Conservation (phyloP, 1,284 basidiomycete species). For the Irpex rosettiformis region DNA sequence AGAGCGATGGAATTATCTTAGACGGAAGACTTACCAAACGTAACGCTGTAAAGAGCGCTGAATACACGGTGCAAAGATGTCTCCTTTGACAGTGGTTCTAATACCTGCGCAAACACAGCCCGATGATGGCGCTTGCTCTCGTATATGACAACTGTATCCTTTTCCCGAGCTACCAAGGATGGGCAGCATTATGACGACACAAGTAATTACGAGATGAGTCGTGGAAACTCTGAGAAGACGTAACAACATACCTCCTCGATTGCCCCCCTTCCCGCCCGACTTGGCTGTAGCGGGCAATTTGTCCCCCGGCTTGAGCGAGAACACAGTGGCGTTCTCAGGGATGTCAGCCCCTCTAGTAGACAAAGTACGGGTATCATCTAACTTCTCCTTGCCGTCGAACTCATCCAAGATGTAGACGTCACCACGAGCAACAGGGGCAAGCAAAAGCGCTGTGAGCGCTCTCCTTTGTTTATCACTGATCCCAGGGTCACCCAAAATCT, state of each 20-base stretch:
- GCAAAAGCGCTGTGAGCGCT: background rate
- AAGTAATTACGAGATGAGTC: background rate
- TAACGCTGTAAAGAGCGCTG: background rate
- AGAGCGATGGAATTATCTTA: background rate
- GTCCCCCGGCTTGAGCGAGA: background rate
- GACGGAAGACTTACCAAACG: slow-evolving; percentile 1
- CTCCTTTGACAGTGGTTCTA: background rate
- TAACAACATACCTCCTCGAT: too few species aligned
- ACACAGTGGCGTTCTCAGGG: background rate
- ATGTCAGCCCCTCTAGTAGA: background rate
- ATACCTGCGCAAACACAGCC: slow-evolving; percentile 12
- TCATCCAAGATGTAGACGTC: slow-evolving; percentile 3
- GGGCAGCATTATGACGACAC: background rate
- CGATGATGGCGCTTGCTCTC: slow-evolving; percentile 11
- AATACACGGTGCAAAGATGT: slow-evolving; percentile 6
- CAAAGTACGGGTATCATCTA: slow-evolving; percentile 1
- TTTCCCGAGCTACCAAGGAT: background rate
- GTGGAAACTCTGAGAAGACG: too few species aligned
- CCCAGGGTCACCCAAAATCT: background rate
- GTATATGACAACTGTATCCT: background rate
- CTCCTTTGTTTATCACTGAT: background rate
- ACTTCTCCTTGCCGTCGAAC: background rate
- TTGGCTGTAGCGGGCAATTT: background rate
- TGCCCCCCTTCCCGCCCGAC: too few species aligned
- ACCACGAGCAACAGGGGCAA: slow-evolving; percentile 6